phyloP scores from a whole-genome alignment of 2,329 filamentous ascomycete species.

The Ustilaginoidea virens region DNA sequence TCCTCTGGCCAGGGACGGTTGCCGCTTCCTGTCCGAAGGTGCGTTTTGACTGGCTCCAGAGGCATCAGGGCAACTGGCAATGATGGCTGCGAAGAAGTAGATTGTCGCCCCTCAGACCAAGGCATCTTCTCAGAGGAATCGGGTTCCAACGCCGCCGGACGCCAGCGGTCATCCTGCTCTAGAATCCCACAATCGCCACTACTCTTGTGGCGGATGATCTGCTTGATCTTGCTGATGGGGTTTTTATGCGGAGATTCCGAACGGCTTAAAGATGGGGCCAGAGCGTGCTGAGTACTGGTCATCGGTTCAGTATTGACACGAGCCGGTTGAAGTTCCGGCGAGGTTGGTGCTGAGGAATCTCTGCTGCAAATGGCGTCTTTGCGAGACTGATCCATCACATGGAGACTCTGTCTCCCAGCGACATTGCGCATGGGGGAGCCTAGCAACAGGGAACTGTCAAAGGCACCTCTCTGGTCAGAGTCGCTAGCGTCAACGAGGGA shows the following conservation, averaged over 20 bases:
- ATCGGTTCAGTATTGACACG: constrained; percentile 36
- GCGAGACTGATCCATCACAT: constrained; percentile 24
- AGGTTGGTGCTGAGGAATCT: constrained; percentile 31
- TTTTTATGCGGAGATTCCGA: constrained; percentile 48
- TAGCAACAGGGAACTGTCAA: constrained; percentile 8
- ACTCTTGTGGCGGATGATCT: constrained; percentile 38
- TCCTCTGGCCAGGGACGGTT: constrained; percentile 24
- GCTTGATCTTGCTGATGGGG: constrained; percentile 38
- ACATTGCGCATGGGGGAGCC: constrained; percentile 12
- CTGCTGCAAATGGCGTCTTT: constrained; percentile 25
- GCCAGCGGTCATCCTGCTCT: constrained; percentile 17
- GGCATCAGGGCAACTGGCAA: constrained; percentile 9
- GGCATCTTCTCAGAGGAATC: constrained; percentile 10
- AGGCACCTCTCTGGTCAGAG: constrained; percentile 16
- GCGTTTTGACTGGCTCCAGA: constrained; percentile 14
- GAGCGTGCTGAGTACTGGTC: constrained; percentile 39
- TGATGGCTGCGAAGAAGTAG: constrained; percentile 18
- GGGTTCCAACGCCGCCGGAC: constrained; percentile 13
- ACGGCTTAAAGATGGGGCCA: constrained; percentile 48
- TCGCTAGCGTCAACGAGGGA: constrained; percentile 26
- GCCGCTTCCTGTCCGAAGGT: constrained; percentile 33
- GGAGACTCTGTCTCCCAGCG: constrained; percentile 28
- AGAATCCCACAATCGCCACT: constrained; percentile 26
- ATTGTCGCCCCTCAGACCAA: constrained; percentile 5
- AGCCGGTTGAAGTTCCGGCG: constrained; percentile 33